Conservation (phyloP, 345 rosid genomes). For the Citrus hindsii region DNA sequence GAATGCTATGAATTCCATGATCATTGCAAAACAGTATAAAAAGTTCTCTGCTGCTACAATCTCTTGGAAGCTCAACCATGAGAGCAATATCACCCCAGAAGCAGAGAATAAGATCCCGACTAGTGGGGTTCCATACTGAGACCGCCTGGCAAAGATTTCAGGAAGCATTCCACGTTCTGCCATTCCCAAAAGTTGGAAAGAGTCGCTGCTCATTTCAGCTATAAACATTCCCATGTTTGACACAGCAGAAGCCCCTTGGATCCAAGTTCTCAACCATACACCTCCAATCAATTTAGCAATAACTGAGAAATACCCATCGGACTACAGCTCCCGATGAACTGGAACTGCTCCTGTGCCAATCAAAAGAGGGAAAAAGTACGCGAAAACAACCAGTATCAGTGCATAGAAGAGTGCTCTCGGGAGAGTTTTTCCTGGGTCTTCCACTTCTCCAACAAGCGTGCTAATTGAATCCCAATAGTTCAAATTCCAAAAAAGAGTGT, state of each 20-base stretch:
- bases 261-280: conserved; percentile 64
- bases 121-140: conserved; percentile 60
- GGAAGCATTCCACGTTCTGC: conserved; percentile 79
- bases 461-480: conserved; percentile 82
- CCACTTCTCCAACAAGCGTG: conserved; percentile 72
- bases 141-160: conserved; percentile 52
- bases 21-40: conserved; percentile 73
- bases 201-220: conserved; percentile 80
- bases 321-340: conserved; percentile 54
- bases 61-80: conserved; percentile 78
- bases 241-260: conserved; percentile 62
- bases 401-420: conserved; percentile 62
- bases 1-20: conserved; percentile 68
- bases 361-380: conserved; percentile 55
- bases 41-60: conserved; percentile 74
- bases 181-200: conserved; percentile 75
- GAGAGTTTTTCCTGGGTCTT: conserved; percentile 53
- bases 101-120: conserved; percentile 67
- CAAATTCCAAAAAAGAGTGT: conserved; percentile 76
- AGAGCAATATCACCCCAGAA: conserved; percentile 67
- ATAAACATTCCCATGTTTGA: conserved; percentile 78
- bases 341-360: conserved; percentile 61
- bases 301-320: conserved; percentile 64
- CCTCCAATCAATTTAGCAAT: conserved; percentile 69
- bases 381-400: conserved; percentile 47